Evolutionary conservation across 805 yeast species (phyloP).

Genomic region (Metschnikowia anglica): DNA sequence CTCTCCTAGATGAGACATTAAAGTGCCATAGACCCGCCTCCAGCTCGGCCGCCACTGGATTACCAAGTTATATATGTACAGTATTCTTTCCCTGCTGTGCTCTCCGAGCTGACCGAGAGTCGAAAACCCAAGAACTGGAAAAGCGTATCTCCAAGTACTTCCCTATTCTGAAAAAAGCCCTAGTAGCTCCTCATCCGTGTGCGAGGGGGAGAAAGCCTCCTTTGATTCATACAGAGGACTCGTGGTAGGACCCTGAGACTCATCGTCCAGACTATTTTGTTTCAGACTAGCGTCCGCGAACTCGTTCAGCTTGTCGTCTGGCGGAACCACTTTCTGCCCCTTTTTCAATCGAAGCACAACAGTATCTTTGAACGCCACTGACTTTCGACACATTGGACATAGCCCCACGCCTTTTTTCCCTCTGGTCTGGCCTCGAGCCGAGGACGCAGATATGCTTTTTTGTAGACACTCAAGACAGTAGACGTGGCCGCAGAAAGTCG

Average conservation of each 20-base stretch:
- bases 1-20: too few relatives aligned
- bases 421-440: constrained; percentile 43
- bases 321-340: constrained; percentile 15
- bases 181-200: constrained; percentile 1
- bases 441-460: constrained; percentile 38
- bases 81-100: too few relatives aligned
- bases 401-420: constrained; percentile 40
- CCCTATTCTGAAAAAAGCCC: constrained; percentile 3
- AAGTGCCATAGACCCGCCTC: too few relatives aligned
- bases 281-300: not conserved
- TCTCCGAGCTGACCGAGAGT: too few relatives aligned
- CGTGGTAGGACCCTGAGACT: not conserved
- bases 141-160: too few relatives aligned
- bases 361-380: constrained; percentile 40
- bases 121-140: too few relatives aligned
- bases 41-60: too few relatives aligned
- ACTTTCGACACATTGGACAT: constrained; percentile 45
- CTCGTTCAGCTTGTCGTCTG: not conserved
- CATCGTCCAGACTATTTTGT: constrained; percentile 5
- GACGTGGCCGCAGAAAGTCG: constrained; percentile 44
- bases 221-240: not conserved
- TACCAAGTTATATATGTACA: too few relatives aligned
- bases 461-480: constrained; percentile 45
- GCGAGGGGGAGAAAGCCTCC: not conserved
- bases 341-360: constrained; percentile 19